Evolutionary conservation across 495 filamentous ascomycete species (phyloP).

Genomic region (Chaetomidium leptoderma): DNA sequence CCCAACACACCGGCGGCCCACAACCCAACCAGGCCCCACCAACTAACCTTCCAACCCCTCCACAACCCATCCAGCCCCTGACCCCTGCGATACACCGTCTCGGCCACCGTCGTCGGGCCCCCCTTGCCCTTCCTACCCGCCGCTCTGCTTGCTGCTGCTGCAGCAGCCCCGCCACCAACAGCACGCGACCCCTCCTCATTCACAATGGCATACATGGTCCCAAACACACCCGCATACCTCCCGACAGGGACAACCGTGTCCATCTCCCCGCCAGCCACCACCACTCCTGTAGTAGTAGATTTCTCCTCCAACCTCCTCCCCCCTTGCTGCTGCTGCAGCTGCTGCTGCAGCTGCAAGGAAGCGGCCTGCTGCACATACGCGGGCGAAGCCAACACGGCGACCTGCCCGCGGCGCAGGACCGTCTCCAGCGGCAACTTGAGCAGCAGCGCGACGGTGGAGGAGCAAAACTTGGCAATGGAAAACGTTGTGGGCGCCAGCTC

Average conservation of each 20-base stretch:
- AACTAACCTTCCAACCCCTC: constrained; percentile 89
- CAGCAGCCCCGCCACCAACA: constrained; percentile 20
- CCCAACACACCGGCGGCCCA: constrained; percentile 54
- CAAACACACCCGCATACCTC: constrained; percentile 72
- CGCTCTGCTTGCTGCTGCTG: constrained; percentile 15
- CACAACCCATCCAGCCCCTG: constrained; percentile 83
- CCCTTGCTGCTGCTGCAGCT: too few species aligned
- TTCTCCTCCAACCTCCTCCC: constrained; percentile 27
- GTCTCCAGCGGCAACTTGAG: constrained; percentile 88
- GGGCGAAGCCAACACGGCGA: constrained; percentile 60
- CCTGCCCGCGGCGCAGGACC: constrained; percentile 81
- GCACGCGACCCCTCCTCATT: constrained; percentile 68
- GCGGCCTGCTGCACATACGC: too few species aligned
- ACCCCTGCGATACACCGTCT: constrained; percentile 57
- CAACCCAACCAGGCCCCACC: constrained; percentile 90
- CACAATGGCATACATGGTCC: constrained; percentile 83
- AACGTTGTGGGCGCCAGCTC: constrained; percentile 75
- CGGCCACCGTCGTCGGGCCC: constrained; percentile 19
- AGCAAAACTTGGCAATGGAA: constrained; percentile 70
- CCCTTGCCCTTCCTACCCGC: constrained; percentile 31
- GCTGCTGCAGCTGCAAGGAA: too few species aligned
- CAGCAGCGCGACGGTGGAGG: constrained; percentile 72
- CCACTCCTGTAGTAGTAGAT: neutral
- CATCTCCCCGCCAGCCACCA: constrained; percentile 28
- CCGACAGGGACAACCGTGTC: constrained; percentile 71